phyloP scores from a whole-genome alignment of 495 filamentous ascomycete species.

The Pyrenula massariospora region DNA sequence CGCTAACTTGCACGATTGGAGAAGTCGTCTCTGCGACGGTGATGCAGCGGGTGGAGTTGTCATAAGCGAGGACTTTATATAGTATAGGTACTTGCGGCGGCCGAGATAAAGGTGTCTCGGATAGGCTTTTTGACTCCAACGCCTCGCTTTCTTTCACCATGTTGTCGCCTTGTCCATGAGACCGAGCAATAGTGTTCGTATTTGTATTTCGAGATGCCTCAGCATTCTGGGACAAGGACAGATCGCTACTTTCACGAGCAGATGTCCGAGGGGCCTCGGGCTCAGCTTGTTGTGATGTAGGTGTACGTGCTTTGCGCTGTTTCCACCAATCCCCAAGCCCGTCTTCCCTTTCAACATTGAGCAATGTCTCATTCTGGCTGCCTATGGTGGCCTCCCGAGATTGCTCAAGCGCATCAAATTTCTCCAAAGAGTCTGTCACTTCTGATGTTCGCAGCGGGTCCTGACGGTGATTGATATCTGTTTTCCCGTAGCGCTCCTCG shows the following conservation, averaged over 20 bases:
- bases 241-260: not conserved
- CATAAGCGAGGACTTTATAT: constrained; percentile 67
- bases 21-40: constrained; percentile 52
- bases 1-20: constrained; percentile 20
- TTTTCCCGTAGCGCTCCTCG: constrained; percentile 31
- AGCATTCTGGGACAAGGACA: not conserved
- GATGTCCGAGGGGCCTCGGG: constrained; percentile 2
- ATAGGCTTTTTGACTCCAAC: not conserved
- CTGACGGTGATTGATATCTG: constrained; percentile 27
- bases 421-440: not conserved
- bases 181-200: not conserved
- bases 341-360: not conserved
- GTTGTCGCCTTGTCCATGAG: not conserved
- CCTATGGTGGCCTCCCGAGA: not conserved
- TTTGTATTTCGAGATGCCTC: not conserved
- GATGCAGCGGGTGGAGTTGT: constrained; percentile 49
- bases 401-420: not conserved
- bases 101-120: not conserved
- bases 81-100: constrained; percentile 22
- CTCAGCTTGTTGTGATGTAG: constrained; percentile 7
- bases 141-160: constrained; percentile 11
- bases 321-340: not conserved
- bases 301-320: not conserved
- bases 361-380: not conserved
- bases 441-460: not conserved